phyloP scores from a whole-genome alignment of 148 eudicot genomes.

The Polygonum aviculare region DNA sequence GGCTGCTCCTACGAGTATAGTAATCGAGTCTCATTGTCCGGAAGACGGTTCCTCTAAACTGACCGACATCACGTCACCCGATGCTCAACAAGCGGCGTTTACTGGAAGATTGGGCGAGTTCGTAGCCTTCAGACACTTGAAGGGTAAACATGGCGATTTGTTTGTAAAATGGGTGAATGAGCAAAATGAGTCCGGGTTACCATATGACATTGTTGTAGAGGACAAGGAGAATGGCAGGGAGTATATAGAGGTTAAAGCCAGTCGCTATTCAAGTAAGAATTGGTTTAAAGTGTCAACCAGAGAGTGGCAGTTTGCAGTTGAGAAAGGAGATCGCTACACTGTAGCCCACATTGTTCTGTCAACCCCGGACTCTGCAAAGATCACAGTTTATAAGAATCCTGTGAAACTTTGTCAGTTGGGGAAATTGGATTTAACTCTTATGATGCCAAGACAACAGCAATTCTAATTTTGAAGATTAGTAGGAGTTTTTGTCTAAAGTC shows the following conservation, averaged over 20 bases:
- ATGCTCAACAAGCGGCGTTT: constrained; percentile 33
- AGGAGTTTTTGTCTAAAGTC: not conserved
- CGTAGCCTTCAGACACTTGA: constrained; percentile 60
- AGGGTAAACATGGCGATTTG: constrained; percentile 24
- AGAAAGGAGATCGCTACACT: constrained; percentile 66
- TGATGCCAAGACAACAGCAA: constrained; percentile 46
- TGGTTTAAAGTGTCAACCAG: constrained; percentile 68
- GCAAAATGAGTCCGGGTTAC: constrained; percentile 64
- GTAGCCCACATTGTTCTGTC: constrained; percentile 62
- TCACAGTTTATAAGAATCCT: constrained; percentile 62
- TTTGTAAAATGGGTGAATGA: constrained; percentile 73
- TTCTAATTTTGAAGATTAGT: not conserved
- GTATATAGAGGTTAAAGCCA: constrained; percentile 84
- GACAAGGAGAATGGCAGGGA: constrained; percentile 34
- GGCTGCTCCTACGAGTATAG: constrained; percentile 25
- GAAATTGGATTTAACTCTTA: constrained; percentile 52
- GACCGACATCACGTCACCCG: constrained; percentile 16
- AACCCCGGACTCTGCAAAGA: constrained; percentile 29
- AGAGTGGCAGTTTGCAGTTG: constrained; percentile 88
- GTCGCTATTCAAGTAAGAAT: constrained; percentile 47
- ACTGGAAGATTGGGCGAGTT: constrained; percentile 76
- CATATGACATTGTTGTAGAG: constrained; percentile 63
- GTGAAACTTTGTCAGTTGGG: constrained; percentile 53
- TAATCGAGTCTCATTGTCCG: constrained; percentile 25
- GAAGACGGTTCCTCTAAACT: constrained; percentile 23